A percentile compares a stretch with the other conserved stretches of the same genome.
These are phyloP conservation scores for Chytriomyces confervae DNA, from an alignment of 192 early-diverging fungal species.

Conservation along the genomic window DNA sequence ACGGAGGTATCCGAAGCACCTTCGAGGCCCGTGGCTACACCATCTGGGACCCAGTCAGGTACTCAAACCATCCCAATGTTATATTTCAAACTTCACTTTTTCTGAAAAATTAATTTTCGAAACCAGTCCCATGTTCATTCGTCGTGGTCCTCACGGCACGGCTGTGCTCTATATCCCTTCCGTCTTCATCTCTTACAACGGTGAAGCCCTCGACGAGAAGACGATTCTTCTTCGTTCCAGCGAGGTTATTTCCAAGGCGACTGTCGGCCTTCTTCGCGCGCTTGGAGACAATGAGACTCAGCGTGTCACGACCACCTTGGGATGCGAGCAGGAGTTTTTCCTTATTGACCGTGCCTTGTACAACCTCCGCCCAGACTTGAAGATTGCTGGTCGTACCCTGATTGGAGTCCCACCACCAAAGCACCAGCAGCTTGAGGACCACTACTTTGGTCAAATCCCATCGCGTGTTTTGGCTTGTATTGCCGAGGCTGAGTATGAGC, in stretches of 20 bases:
- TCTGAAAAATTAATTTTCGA: neutral
- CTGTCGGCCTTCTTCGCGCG: slow-evolving; percentile 78
- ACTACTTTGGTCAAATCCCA: slow-evolving; percentile 99
- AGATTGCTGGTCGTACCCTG: slow-evolving; percentile 94
- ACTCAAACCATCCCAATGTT: neutral
- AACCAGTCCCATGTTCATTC: slow-evolving; percentile 91
- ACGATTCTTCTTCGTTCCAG: slow-evolving; percentile 93
- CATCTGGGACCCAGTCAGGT: slow-evolving; percentile 94
- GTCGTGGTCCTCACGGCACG: slow-evolving; percentile 89
- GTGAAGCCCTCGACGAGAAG: slow-evolving; percentile 99
- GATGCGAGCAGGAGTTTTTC: slow-evolving; percentile 99
- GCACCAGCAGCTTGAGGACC: slow-evolving; percentile 99
- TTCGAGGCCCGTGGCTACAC: slow-evolving; percentile 99
- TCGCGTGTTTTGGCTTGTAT: slow-evolving; percentile 88
- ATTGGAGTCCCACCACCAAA: slow-evolving; percentile 93
- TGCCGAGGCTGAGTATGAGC: slow-evolving; percentile 93
- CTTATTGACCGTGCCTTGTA: slow-evolving; percentile 95
- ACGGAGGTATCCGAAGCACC: slow-evolving; percentile 95
- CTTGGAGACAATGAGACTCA: slow-evolving; percentile 79
- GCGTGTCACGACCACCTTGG: slow-evolving; percentile 90
- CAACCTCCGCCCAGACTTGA: slow-evolving; percentile 92
- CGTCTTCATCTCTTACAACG: slow-evolving; percentile 99
- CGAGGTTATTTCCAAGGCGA: slow-evolving; percentile 82
- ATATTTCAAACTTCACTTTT: slow-evolving; percentile 9
- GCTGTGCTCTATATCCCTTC: slow-evolving; percentile 95